These are phyloP conservation scores for Ogataea pilisensis DNA, from an alignment of 805 yeast genomes.

Conservation along the genomic window DNA sequence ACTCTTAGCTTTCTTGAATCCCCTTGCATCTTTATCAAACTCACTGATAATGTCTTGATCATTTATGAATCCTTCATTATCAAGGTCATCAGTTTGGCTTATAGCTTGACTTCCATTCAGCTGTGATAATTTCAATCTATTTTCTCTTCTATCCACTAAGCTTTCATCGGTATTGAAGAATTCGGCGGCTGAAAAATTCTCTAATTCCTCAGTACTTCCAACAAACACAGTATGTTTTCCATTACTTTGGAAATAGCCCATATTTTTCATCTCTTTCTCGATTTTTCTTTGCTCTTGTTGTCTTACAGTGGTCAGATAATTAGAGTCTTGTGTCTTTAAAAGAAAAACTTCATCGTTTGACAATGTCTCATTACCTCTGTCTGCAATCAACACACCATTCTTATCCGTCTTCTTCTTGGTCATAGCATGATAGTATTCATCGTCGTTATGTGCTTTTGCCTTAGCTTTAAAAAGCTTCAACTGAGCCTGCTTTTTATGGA, in stretches of 20 bases:
- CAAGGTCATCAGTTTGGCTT: constrained; percentile 27
- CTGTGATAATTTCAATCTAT: constrained; percentile 63
- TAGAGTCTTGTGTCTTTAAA: constrained; percentile 85
- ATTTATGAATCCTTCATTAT: constrained; percentile 18
- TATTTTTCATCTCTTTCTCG: constrained; percentile 46
- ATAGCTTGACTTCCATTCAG: constrained; percentile 39
- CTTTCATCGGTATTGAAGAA: constrained; percentile 68
- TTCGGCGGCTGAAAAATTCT: constrained; percentile 56
- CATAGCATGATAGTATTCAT: constrained; percentile 97
- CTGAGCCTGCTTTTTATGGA: constrained; percentile 55
- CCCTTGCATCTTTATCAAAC: constrained; percentile 22
- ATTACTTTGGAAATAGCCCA: constrained; percentile 45
- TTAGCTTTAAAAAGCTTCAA: constrained; percentile 70
- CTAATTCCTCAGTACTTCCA: constrained; percentile 52
- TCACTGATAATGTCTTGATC: constrained; percentile 19
- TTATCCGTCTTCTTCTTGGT: constrained; percentile 61
- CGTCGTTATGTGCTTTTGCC: constrained; percentile 77
- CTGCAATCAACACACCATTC: constrained; percentile 62
- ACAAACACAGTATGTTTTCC: constrained; percentile 88
- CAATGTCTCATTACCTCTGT: constrained; percentile 59
- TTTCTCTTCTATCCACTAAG: constrained; percentile 61
- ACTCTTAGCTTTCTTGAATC: constrained; percentile 24
- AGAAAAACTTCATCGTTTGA: constrained; percentile 74
- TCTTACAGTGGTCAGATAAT: constrained; percentile 75
- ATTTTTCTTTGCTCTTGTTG: constrained; percentile 65